These are phyloP conservation scores for Galerina marginata DNA, from an alignment of 768 basidiomycete species.

Conservation along the genomic window DNA sequence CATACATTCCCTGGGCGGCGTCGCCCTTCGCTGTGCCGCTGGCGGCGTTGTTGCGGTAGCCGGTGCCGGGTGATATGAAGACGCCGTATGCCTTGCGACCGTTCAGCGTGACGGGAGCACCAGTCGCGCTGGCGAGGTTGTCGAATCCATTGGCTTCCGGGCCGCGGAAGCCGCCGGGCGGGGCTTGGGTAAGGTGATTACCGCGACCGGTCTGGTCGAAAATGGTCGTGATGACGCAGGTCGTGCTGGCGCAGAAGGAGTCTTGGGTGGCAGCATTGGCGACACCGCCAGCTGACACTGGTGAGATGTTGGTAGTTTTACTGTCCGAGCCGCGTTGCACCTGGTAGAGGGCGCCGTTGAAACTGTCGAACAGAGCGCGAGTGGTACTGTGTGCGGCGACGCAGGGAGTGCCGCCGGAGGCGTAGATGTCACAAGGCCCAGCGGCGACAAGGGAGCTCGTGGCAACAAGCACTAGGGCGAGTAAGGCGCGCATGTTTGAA, in stretches of 20 bases:
- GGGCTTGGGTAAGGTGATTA: slow-evolving; percentile 16
- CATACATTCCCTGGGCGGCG: slow-evolving; percentile 15
- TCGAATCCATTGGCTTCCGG: slow-evolving; percentile 13
- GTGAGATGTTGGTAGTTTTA: slow-evolving; percentile 13
- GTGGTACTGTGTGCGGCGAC: slow-evolving; percentile 18
- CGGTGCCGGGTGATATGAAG: slow-evolving; percentile 17
- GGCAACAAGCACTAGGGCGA: slow-evolving; percentile 7
- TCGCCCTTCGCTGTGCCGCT: slow-evolving; percentile 15
- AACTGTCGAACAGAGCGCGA: slow-evolving; percentile 13
- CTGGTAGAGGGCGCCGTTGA: slow-evolving; percentile 17
- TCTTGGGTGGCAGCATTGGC: slow-evolving; percentile 17
- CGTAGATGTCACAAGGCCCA: slow-evolving; percentile 18
- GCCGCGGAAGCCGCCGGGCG: slow-evolving; percentile 12
- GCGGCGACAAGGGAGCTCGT: slow-evolving; percentile 9
- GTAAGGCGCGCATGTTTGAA: slow-evolving; percentile 4
- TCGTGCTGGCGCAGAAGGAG: slow-evolving; percentile 10
- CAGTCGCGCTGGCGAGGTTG: slow-evolving; percentile 16
- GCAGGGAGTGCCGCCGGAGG: slow-evolving; percentile 17
- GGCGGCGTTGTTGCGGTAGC: slow-evolving; percentile 17
- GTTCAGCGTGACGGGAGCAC: slow-evolving; percentile 15
- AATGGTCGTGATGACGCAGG: slow-evolving; percentile 16
- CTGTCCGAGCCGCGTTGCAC: slow-evolving; percentile 15
- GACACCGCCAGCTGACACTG: slow-evolving; percentile 15
- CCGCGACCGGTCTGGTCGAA: slow-evolving; percentile 16
- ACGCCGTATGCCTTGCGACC: slow-evolving; percentile 19